Base-by-base conservation (phyloP, 129 eudicot species). In the Mikania micrantha region DNA sequence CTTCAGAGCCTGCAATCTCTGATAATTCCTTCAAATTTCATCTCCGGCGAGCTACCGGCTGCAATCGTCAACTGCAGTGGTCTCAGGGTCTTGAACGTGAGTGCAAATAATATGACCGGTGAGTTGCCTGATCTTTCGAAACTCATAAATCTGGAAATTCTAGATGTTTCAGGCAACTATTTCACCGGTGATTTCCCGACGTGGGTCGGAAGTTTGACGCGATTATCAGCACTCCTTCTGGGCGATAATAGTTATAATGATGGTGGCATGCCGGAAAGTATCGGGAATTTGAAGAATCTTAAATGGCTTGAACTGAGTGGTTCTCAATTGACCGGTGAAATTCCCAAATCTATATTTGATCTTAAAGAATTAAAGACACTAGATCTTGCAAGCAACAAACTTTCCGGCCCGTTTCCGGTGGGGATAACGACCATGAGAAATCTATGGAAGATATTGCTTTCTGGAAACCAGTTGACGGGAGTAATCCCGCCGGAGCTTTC, bases 281-380 rank as follows among this genome's bases (percentile, higher is more conserved):
- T 94, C 41, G 96, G 99, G 41, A 84, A 83, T 72, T 70, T 89
- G 45, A 89, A 83, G 81, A 89, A 77, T 54, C 47, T 94, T 71
- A 69, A 45, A 3, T 94, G 77, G 83, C 72, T 91, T 50, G 68
- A 76, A 72, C 56, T 94, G 12, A 80, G 85, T 4, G 82, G 80
- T 25, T 82, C 80, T 42, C 79, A 79, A 45, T 69, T 85, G 68
- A 66, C 29, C 0, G 97, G 99, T 17, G 72, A 74, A 54, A 94
- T 94, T 2, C 97, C 96, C 1, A 81, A 86, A 13, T 85, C 87
- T 7, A 58, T 94, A 31, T 86, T 77, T 66, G 82, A 69, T 38
- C 35, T 94, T 54, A 71, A 70, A 19, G 76, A 70, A 29, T 62
- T 94, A 40, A 82, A 71, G 19, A 77, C 95, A 0, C 56, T 94